Evolutionary conservation across 768 basidiomycete species (phyloP).

Genomic region (Udeniomyces megalosporus): DNA sequence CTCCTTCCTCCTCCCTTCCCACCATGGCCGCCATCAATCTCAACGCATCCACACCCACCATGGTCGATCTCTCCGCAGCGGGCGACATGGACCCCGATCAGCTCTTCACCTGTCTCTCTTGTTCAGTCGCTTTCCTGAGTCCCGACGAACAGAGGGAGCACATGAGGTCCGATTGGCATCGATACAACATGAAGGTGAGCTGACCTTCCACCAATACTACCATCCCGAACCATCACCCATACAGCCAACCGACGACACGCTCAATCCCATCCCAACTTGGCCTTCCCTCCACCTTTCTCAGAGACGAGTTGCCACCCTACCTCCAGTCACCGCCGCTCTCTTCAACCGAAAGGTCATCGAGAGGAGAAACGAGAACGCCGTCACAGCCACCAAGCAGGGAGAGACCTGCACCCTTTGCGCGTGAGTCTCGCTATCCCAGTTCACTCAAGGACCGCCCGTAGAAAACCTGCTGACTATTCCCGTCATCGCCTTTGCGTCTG

Average conservation of each 20-base stretch:
- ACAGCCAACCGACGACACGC: background rate
- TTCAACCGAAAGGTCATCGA: constrained; percentile 85
- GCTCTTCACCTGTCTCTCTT: constrained; percentile 50
- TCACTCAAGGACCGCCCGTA: background rate
- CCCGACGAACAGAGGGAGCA: constrained; percentile 75
- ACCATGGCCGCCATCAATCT: constrained; percentile 12
- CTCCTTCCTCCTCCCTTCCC: too few relatives aligned
- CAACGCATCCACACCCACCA: background rate
- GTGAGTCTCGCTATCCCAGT: background rate
- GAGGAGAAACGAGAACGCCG: constrained; percentile 55
- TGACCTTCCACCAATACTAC: too few relatives aligned
- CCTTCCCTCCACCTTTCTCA: constrained; percentile 6
- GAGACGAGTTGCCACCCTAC: constrained; percentile 74
- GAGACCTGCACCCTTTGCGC: constrained; percentile 15
- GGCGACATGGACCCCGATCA: background rate
- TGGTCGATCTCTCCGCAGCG: background rate
- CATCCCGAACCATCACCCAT: too few relatives aligned
- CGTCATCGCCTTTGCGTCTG: background rate
- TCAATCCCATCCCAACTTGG: background rate
- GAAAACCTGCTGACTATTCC: background rate
- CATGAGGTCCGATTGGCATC: constrained; percentile 84
- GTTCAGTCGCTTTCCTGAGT: constrained; percentile 66
- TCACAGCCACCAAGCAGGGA: constrained; percentile 33
- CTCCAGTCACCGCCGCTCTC: constrained; percentile 55
- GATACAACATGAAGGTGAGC: constrained; percentile 78